phyloP scores from a whole-genome alignment of 2,329 filamentous ascomycete genomes.

The Penicillium sp. region DNA sequence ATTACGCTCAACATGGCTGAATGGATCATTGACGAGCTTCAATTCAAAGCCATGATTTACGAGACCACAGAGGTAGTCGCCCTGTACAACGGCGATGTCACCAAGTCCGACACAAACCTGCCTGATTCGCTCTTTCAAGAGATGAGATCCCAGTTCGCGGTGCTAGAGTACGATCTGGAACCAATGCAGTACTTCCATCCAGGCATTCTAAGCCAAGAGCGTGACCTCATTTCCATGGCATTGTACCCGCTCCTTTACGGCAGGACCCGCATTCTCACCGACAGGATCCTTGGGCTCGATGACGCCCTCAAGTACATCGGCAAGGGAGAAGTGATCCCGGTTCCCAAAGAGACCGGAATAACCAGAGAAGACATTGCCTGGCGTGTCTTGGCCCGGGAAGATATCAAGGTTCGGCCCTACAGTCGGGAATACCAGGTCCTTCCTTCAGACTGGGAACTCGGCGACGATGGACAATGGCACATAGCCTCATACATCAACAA shows the following conservation, averaged over 20 bases:
- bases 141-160: constrained; percentile 47
- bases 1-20: constrained; percentile 40
- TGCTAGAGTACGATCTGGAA: constrained; percentile 52
- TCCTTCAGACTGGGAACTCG: constrained; percentile 42
- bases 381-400: constrained; percentile 30
- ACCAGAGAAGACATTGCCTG: constrained; percentile 34
- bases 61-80: constrained; percentile 43
- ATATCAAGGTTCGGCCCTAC: constrained; percentile 31
- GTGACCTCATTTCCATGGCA: constrained; percentile 65
- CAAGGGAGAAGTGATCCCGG: constrained; percentile 26
- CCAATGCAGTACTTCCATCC: constrained; percentile 63
- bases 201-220: constrained; percentile 53
- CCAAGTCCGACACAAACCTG: constrained; percentile 56
- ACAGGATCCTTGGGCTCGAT: constrained; percentile 28
- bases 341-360: constrained; percentile 31
- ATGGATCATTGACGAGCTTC: constrained; percentile 50
- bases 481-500: constrained; percentile 50
- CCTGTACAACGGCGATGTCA: constrained; percentile 51
- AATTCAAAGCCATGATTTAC: constrained; percentile 52
- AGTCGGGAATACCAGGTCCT: constrained; percentile 49
- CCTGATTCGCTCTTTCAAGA: constrained; percentile 39
- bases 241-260: constrained; percentile 56
- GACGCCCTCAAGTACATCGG: constrained; percentile 27
- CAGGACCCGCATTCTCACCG: constrained; percentile 30
- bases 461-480: constrained; percentile 28